A percentile compares a stretch with the other conserved stretches of the same genome.
phyloP scores from a whole-genome alignment of 2,329 filamentous ascomycete genomes.

The Diaporthe helianthi region DNA sequence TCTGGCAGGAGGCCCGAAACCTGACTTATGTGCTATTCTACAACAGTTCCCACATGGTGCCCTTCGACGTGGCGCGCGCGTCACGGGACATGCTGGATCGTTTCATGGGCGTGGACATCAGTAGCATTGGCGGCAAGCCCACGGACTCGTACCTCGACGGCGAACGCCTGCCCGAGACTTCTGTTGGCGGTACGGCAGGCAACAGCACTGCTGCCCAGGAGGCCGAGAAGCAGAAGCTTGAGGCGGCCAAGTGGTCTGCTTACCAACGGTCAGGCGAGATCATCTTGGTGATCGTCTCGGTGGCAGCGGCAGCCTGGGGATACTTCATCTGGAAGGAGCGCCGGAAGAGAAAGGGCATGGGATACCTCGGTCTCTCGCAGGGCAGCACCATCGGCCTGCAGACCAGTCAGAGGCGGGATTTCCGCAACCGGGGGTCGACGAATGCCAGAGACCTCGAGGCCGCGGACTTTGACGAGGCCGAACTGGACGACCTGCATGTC shows the following conservation, averaged over 20 bases:
- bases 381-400: constrained; percentile 49
- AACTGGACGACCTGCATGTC: constrained; percentile 67
- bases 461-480: constrained; percentile 70
- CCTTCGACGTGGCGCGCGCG: constrained; percentile 87
- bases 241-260: constrained; percentile 85
- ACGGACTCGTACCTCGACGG: constrained; percentile 84
- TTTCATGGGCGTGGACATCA: constrained; percentile 93
- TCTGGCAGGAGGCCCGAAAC: constrained; percentile 95
- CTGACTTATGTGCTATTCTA: constrained; percentile 95
- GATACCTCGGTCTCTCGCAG: constrained; percentile 59
- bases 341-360: constrained; percentile 52
- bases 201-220: constrained; percentile 68
- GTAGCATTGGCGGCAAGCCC: constrained; percentile 80
- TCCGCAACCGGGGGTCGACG: constrained; percentile 52
- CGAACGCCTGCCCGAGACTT: constrained; percentile 79
- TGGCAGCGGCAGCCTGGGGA: constrained; percentile 78
- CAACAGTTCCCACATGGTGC: constrained; percentile 98
- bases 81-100: constrained; percentile 96
- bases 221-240: constrained; percentile 74
- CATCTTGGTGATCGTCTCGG: constrained; percentile 80
- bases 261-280: constrained; percentile 89
- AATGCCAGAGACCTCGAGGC: constrained; percentile 64
- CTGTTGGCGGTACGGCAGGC: constrained; percentile 71
- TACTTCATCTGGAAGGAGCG: constrained; percentile 72
- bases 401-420: constrained; percentile 40